A percentile compares a stretch with the other conserved stretches of the same genome.
Conservation (phyloP, 2,329 filamentous ascomycete species). For the Aspergillaceae sp. region DNA sequence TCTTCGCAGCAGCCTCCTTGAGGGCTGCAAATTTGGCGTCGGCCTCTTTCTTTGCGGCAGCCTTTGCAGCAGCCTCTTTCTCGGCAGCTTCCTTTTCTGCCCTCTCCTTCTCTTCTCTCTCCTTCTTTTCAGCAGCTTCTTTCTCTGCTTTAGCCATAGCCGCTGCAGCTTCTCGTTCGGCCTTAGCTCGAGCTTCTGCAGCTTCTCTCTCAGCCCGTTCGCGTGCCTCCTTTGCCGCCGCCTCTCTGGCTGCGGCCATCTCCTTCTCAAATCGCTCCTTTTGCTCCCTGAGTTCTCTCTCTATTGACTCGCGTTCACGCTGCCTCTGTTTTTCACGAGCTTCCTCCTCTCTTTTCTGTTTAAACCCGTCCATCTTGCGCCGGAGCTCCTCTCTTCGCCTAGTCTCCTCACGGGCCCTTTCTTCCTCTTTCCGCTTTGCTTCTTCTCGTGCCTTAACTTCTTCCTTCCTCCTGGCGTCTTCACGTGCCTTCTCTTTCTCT, state of each 20-base stretch:
- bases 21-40: conserved; percentile 31
- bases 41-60: conserved; percentile 28
- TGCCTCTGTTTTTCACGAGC: conserved; percentile 30
- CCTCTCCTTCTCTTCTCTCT: conserved; percentile 23
- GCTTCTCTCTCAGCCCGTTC: conserved; percentile 10
- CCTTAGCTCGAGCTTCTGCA: conserved; percentile 11
- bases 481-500: background rate
- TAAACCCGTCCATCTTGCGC: conserved; percentile 32
- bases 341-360: conserved; percentile 29
- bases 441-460: conserved; percentile 6
- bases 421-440: conserved; percentile 12
- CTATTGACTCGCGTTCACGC: conserved; percentile 33
- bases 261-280: conserved; percentile 33
- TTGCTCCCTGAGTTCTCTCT: conserved; percentile 31
- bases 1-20: conserved; percentile 33
- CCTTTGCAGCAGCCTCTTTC: conserved; percentile 52
- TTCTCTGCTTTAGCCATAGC: conserved; percentile 22
- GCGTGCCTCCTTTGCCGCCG: conserved; percentile 13
- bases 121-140: conserved; percentile 27
- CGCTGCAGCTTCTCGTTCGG: conserved; percentile 5
- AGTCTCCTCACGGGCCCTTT: conserved; percentile 22
- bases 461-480: no score
- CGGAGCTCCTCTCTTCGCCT: conserved; percentile 30
- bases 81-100: conserved; percentile 45
- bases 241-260: conserved; percentile 24